Evolutionary conservation across 192 early-diverging fungal genomes (phyloP).

Genomic region (Coemansia sp.): DNA sequence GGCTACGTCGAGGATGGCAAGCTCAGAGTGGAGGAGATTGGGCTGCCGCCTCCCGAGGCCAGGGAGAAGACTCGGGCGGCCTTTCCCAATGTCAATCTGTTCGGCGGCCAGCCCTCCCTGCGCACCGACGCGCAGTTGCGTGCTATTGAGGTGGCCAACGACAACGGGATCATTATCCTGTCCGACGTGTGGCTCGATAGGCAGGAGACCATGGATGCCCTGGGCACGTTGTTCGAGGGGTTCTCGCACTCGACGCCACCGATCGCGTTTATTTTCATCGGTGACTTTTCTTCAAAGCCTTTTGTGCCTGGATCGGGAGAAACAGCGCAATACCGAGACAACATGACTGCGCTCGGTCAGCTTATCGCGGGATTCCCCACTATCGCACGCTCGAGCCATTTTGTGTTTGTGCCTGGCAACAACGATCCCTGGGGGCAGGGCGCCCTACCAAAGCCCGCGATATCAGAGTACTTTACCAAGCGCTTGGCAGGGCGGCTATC

Average conservation of each 20-base stretch:
- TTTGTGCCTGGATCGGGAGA: slow-evolving; percentile 65
- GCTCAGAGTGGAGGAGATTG: slow-evolving; percentile 69
- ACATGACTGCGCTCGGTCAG: slow-evolving; percentile 40
- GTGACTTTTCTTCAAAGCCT: slow-evolving; percentile 79
- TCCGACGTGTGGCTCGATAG: slow-evolving; percentile 89
- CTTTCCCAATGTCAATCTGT: slow-evolving; percentile 43
- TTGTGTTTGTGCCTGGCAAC: slow-evolving; percentile 88
- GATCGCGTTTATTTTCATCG: slow-evolving; percentile 82
- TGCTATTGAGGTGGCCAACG: slow-evolving; percentile 55
- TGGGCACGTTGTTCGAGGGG: slow-evolving; percentile 71
- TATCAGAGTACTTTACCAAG: slow-evolving; percentile 70
- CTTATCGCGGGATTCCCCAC: slow-evolving; percentile 37
- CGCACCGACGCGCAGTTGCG: slow-evolving; percentile 48
- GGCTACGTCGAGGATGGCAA: slow-evolving; percentile 72
- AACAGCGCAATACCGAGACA: slow-evolving; percentile 59
- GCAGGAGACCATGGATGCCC: slow-evolving; percentile 70
- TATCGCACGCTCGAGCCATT: slow-evolving; percentile 55
- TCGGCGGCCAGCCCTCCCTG: slow-evolving; percentile 42
- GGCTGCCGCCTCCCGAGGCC: slow-evolving; percentile 73
- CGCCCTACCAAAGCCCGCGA: slow-evolving; percentile 69
- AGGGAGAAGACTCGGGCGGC: slow-evolving; percentile 34
- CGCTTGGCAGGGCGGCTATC: slow-evolving; percentile 59
- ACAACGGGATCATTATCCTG: slow-evolving; percentile 72
- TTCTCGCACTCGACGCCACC: slow-evolving; percentile 67
- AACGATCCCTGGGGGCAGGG: slow-evolving; percentile 78